These are phyloP conservation scores for Rhodotorula babjevae DNA, from an alignment of 768 basidiomycete species.

Conservation along the genomic window DNA sequence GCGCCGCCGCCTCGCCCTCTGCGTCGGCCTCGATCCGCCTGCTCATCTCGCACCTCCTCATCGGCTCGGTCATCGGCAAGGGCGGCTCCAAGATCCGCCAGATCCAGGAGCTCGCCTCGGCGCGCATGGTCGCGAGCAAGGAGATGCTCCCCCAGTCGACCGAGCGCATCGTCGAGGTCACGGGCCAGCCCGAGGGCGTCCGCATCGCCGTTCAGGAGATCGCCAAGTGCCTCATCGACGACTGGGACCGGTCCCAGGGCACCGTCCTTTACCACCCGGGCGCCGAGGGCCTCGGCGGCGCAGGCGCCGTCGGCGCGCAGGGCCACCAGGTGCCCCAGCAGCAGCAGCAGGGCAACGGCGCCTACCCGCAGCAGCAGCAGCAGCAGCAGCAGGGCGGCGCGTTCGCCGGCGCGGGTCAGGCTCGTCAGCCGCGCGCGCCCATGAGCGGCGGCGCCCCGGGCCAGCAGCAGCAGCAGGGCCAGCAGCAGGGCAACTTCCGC, in stretches of 20 bases:
- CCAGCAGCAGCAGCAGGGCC: constrained; percentile 7
- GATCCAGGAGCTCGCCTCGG: constrained; percentile 92
- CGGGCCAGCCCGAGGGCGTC: constrained; percentile 87
- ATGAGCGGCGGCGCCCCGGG: constrained; percentile 42
- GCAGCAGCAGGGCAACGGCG: constrained; percentile 12
- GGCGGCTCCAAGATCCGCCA: constrained; percentile 96
- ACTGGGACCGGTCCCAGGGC: constrained; percentile 89
- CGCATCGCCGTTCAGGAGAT: constrained; percentile 92
- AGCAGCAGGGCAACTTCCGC: neutral
- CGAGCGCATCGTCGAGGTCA: constrained; percentile 96
- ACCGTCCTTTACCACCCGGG: constrained; percentile 96
- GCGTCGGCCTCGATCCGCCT: constrained; percentile 78
- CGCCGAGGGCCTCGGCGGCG: constrained; percentile 54
- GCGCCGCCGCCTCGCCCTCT: constrained; percentile 59
- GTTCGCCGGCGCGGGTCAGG: neutral
- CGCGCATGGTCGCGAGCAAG: constrained; percentile 97
- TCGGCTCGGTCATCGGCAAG: constrained; percentile 91
- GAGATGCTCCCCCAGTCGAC: constrained; percentile 99
- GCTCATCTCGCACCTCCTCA: constrained; percentile 96
- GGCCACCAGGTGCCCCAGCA: constrained; percentile 46
- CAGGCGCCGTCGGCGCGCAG: constrained; percentile 48
- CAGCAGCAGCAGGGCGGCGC: too few relatives aligned
- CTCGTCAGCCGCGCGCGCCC: constrained; percentile 37
- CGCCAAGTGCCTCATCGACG: constrained; percentile 87
- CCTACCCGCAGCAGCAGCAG: neutral